Conservation (phyloP, 805 yeast genomes). For the Blastobotrys mokoenaii region DNA sequence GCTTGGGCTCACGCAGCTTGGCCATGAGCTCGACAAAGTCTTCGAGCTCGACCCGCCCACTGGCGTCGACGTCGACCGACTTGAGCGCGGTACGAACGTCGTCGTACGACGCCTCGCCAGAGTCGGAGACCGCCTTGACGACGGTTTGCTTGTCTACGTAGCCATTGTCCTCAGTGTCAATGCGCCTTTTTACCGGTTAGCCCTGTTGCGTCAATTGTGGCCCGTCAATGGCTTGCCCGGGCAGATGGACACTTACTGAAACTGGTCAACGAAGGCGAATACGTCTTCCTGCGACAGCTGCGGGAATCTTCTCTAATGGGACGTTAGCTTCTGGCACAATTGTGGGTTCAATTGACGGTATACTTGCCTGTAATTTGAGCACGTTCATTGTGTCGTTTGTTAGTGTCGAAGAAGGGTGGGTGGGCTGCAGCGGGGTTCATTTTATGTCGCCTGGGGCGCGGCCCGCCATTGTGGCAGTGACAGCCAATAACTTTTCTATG, state of each 20-base stretch:
- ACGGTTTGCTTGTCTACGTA: slow-evolving; percentile 89
- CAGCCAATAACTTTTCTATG: not conserved
- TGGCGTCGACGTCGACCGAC: slow-evolving; percentile 85
- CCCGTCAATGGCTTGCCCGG: not conserved
- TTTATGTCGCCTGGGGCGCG: no score
- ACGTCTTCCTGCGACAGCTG: slow-evolving; percentile 77
- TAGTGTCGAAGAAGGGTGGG: not conserved
- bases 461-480: no score
- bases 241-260: slow-evolving; percentile 33
- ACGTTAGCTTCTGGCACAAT: slow-evolving; percentile 4
- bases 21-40: slow-evolving; percentile 83
- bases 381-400: slow-evolving; percentile 8
- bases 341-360: not conserved
- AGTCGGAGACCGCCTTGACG: slow-evolving; percentile 68
- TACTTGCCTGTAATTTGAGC: slow-evolving; percentile 9
- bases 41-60: slow-evolving; percentile 94
- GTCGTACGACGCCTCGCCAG: slow-evolving; percentile 81
- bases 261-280: slow-evolving; percentile 76
- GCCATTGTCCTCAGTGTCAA: slow-evolving; percentile 88
- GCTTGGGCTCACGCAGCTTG: slow-evolving; percentile 43
- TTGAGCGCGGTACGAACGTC: slow-evolving; percentile 90
- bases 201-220: not conserved
- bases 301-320: slow-evolving; percentile 68
- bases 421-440: not conserved
- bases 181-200: slow-evolving; percentile 33